These are phyloP conservation scores for Vigna mungo DNA, from an alignment of 306 rosid species.

Conservation along the genomic window DNA sequence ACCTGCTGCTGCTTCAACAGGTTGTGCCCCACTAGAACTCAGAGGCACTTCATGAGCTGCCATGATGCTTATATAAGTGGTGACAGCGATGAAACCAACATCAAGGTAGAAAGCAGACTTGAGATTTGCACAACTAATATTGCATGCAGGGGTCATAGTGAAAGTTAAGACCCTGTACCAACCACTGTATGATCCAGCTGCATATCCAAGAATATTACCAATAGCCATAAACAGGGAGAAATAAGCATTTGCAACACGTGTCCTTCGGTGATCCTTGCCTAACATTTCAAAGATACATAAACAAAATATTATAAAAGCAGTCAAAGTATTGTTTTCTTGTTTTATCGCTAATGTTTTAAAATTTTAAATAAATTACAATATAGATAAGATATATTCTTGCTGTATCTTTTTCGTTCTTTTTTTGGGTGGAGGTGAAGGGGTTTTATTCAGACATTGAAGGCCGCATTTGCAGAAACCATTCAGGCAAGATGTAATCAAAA, in stretches of 20 bases:
- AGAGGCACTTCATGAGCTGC: constrained; percentile 80
- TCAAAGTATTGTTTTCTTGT: constrained; percentile 38
- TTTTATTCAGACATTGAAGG: constrained; percentile 21
- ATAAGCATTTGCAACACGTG: constrained; percentile 93
- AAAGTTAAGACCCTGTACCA: constrained; percentile 84
- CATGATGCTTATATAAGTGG: constrained; percentile 71
- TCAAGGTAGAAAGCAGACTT: constrained; percentile 90
- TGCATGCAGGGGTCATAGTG: constrained; percentile 73
- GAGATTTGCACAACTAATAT: constrained; percentile 88
- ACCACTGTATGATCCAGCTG: constrained; percentile 87
- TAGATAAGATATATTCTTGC: background rate
- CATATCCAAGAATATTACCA: constrained; percentile 92
- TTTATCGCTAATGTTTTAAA: constrained; percentile 8
- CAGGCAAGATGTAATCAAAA: constrained; percentile 5
- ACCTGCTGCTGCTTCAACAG: constrained; percentile 59
- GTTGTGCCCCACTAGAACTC: constrained; percentile 46
- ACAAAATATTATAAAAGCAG: constrained; percentile 27
- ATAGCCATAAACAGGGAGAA: constrained; percentile 93
- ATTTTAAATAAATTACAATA: constrained; percentile 20
- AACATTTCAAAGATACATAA: constrained; percentile 43
- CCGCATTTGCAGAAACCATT: constrained; percentile 1
- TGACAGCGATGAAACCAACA: constrained; percentile 64
- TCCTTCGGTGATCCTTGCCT: constrained; percentile 94
- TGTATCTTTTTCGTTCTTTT: background rate
- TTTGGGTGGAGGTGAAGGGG: background rate